Conservation (phyloP, 2,329 filamentous ascomycete species). For the Talaromyces sp. region DNA sequence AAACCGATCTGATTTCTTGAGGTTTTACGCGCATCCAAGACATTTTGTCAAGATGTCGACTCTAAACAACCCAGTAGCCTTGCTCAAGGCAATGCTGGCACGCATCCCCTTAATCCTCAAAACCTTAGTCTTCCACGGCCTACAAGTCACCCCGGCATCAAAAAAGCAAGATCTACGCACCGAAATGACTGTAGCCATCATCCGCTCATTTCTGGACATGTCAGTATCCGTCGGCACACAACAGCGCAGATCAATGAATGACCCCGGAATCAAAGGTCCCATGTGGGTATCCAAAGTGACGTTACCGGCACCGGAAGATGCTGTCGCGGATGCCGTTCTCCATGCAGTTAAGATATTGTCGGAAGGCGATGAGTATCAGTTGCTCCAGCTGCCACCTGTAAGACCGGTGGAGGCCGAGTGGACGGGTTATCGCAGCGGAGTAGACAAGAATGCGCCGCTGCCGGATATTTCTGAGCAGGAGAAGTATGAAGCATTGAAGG, state of each 20-base stretch:
- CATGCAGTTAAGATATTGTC: conserved; percentile 39
- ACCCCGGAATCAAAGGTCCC: conserved; percentile 69
- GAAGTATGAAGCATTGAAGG: conserved; percentile 43
- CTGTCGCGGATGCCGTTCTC: conserved; percentile 39
- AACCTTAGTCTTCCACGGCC: conserved; percentile 43
- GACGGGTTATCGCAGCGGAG: conserved; percentile 45
- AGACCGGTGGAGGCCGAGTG: conserved; percentile 46
- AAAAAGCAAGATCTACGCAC: conserved; percentile 77
- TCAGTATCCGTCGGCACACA: conserved; percentile 57
- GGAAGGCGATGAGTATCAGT: conserved; percentile 37
- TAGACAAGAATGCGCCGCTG: conserved; percentile 37
- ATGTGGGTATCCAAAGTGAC: conserved; percentile 78
- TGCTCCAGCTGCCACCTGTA: conserved; percentile 38
- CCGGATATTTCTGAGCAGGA: conserved; percentile 45
- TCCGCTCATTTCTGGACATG: conserved; percentile 63
- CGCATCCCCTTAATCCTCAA: conserved; percentile 45
- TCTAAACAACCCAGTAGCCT: conserved; percentile 25
- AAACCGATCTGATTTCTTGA: neutral
- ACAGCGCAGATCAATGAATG: conserved; percentile 63
- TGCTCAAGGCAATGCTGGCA: conserved; percentile 40
- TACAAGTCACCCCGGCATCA: conserved; percentile 67
- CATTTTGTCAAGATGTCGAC: conserved; percentile 27
- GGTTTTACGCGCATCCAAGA: too few species aligned
- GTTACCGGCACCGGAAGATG: conserved; percentile 57
- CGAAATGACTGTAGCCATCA: conserved; percentile 67